Evolutionary conservation across 2,329 filamentous ascomycete species (phyloP).

Genomic region (Calonectria hongkongensis): DNA sequence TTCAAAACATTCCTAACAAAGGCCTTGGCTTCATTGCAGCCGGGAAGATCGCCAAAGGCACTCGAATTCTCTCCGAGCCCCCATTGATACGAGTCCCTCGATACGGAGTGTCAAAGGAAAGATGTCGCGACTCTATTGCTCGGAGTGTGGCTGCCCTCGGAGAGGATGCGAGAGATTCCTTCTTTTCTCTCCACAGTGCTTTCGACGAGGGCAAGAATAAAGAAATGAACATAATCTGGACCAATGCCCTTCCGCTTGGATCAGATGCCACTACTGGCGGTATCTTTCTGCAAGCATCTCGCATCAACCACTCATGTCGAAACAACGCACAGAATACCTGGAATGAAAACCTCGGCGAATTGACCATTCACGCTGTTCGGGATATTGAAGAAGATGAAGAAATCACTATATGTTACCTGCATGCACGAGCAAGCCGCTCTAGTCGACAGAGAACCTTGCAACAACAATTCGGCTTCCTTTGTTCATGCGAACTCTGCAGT

Average conservation of each 20-base stretch:
- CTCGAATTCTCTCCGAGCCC: background rate
- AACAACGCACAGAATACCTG: background rate
- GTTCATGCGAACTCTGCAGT: conserved; percentile 1
- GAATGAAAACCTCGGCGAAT: background rate
- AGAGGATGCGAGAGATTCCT: background rate
- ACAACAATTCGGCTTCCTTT: background rate
- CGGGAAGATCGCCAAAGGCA: background rate
- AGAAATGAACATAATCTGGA: background rate
- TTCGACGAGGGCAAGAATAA: background rate
- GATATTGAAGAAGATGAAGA: conserved; percentile 6
- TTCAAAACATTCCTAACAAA: background rate
- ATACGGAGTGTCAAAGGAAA: conserved; percentile 7
- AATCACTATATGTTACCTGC: conserved; percentile 4
- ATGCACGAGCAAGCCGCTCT: background rate
- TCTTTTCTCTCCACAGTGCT: background rate
- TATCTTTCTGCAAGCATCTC: background rate
- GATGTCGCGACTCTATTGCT: background rate
- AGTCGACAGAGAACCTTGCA: background rate
- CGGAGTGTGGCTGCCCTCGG: background rate
- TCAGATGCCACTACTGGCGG: background rate
- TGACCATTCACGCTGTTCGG: background rate
- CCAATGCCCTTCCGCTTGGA: background rate
- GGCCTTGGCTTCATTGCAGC: background rate
- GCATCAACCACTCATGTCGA: conserved; percentile 3
- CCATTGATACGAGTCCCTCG: background rate